Evolutionary conservation across 83 land plant species (phyloP).

Genomic region (Picea mariana): DNA sequence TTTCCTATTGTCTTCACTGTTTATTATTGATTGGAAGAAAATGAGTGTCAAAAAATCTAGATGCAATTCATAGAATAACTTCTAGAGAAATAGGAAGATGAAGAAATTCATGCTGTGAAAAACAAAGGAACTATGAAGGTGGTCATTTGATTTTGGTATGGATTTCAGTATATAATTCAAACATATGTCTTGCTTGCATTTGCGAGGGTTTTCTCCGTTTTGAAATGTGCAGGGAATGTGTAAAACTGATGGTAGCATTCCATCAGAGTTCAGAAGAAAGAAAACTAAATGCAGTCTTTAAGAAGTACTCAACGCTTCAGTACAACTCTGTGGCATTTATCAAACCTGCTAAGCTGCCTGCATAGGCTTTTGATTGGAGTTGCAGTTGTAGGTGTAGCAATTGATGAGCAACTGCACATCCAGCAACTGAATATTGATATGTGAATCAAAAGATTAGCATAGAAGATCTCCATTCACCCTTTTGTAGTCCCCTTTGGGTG

Average conservation of each 20-base stretch:
- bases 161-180: neutral
- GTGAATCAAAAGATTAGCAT: too few relatives aligned
- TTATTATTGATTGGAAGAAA: neutral
- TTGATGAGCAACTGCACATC: too few relatives aligned
- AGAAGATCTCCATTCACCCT: too few relatives aligned
- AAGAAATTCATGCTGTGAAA: too few relatives aligned
- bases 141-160: neutral
- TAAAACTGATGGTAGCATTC: conserved; percentile 36
- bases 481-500: too few relatives aligned
- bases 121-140: too few relatives aligned
- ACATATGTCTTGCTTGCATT: neutral
- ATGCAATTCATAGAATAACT: too few relatives aligned
- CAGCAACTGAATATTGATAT: too few relatives aligned
- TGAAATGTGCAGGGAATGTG: conserved; percentile 56
- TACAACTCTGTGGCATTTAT: conserved; percentile 38
- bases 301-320: conserved; percentile 47
- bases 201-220: neutral
- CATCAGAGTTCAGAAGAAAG: conserved; percentile 46
- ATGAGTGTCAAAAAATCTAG: too few relatives aligned
- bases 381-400: neutral
- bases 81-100: too few relatives aligned
- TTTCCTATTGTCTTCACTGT: neutral
- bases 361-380: too few relatives aligned
- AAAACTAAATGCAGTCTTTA: conserved; percentile 56
- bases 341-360: conserved; percentile 26